phyloP scores from a whole-genome alignment of 768 basidiomycete genomes.

The Pulveroboletus sp. region DNA sequence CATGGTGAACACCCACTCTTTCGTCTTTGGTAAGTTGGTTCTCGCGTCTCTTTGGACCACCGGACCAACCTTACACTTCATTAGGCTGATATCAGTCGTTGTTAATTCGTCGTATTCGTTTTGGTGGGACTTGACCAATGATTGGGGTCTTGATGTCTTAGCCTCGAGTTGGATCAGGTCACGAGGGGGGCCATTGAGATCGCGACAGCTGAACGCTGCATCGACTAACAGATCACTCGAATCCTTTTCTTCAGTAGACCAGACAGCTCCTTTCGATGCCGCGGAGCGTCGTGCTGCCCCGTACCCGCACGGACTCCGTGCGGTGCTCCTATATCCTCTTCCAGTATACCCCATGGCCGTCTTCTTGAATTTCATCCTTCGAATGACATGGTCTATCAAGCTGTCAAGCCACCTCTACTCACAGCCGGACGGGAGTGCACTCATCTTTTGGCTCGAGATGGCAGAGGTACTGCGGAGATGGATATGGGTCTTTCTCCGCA shows the following conservation, averaged over 20 bases:
- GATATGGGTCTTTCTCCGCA: constrained; percentile 97
- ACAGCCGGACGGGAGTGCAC: constrained; percentile 67
- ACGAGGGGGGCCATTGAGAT: constrained; percentile 33
- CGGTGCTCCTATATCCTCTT: constrained; percentile 72
- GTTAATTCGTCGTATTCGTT: constrained; percentile 94
- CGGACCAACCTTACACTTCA: constrained; percentile 2
- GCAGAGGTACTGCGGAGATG: constrained; percentile 87
- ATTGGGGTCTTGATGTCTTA: constrained; percentile 90
- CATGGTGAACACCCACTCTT: constrained; percentile 75
- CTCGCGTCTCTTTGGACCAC: not conserved
- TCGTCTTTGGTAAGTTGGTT: constrained; percentile 65
- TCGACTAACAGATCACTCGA: constrained; percentile 17
- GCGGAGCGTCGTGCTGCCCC: constrained; percentile 12
- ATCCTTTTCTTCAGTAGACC: not conserved
- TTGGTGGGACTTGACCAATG: constrained; percentile 99
- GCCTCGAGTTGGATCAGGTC: constrained; percentile 30
- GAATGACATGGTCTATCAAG: constrained; percentile 93
- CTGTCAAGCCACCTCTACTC: constrained; percentile 82
- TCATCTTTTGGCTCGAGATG: constrained; percentile 87
- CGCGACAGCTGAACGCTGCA: constrained; percentile 36
- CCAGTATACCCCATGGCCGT: constrained; percentile 80
- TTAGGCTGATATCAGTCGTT: constrained; percentile 76
- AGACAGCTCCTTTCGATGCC: constrained; percentile 15
- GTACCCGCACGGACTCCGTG: constrained; percentile 71
- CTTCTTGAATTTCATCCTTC: constrained; percentile 77